Evolutionary conservation across 2,329 filamentous ascomycete genomes (phyloP).

Genomic region (Colletotrichum zoysiae): DNA sequence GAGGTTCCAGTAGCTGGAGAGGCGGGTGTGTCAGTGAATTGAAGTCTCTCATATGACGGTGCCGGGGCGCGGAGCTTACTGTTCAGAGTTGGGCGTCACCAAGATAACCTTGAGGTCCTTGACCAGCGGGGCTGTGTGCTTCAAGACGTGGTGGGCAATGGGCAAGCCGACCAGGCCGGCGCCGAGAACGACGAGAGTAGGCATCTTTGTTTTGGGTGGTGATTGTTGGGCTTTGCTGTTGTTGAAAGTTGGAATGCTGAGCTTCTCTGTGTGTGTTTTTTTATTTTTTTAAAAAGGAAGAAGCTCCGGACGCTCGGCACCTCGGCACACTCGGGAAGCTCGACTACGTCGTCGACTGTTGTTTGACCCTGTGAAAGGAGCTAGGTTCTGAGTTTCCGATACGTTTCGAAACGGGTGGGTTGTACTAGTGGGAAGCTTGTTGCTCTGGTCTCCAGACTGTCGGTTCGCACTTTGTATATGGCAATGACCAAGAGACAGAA

Average conservation of each 20-base stretch:
- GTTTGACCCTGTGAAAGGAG: constrained; percentile 1
- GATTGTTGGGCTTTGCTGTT: not conserved
- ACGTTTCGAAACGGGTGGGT: constrained; percentile 31
- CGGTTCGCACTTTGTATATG: not conserved
- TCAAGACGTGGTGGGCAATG: constrained; percentile 64
- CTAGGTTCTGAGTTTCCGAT: constrained; percentile 24
- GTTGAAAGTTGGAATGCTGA: not conserved
- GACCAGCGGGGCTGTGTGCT: constrained; percentile 58
- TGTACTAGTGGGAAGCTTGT: constrained; percentile 2
- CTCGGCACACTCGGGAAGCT: not conserved
- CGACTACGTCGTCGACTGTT: not conserved
- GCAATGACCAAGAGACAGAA: not conserved
- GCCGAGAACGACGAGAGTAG: constrained; percentile 66
- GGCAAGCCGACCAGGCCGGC: constrained; percentile 65
- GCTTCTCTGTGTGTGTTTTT: too few relatives aligned
- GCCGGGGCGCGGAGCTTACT: constrained; percentile 23
- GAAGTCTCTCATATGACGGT: too few relatives aligned
- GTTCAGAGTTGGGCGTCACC: constrained; percentile 62
- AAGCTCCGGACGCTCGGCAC: constrained; percentile 1
- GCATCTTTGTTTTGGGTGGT: constrained; percentile 53
- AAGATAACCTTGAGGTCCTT: constrained; percentile 63
- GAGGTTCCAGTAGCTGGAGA: constrained; percentile 68
- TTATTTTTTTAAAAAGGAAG: not conserved
- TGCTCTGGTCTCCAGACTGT: not conserved
- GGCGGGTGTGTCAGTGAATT: constrained; percentile 28